These are phyloP conservation scores for Sugiyamaella grinbergsii DNA, from an alignment of 1,139 yeast genomes.

Conservation along the genomic window DNA sequence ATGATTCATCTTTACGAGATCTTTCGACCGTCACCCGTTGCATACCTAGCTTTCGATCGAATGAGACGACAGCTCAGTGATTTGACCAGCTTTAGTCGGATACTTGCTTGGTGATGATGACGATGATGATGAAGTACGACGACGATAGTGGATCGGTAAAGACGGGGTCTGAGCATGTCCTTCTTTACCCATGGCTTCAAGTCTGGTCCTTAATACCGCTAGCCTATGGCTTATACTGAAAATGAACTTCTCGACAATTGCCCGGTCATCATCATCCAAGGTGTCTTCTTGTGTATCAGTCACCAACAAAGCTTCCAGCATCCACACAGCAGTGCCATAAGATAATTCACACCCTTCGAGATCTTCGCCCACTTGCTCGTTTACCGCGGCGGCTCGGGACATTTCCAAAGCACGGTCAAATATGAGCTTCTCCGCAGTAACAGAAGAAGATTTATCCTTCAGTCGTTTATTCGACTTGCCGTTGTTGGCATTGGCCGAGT, in stretches of 20 bases:
- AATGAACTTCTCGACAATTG: conserved; percentile 67
- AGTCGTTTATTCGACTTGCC: conserved; percentile 2
- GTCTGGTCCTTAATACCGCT: conserved; percentile 33
- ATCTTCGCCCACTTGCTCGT: conserved; percentile 78
- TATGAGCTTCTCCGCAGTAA: conserved; percentile 78
- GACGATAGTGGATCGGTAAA: conserved; percentile 14
- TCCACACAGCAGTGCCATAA: conserved; percentile 92
- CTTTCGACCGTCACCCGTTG: neutral
- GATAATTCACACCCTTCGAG: conserved; percentile 80
- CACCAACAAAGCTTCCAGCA: conserved; percentile 83
- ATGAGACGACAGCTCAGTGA: conserved; percentile 19
- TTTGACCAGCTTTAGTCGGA: conserved; percentile 1
- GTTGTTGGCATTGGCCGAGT: neutral
- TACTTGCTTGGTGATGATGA: conserved; percentile 12
- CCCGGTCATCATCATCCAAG: conserved; percentile 69
- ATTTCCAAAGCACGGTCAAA: conserved; percentile 93
- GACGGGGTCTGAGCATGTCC: conserved; percentile 19
- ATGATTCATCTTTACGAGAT: conserved; percentile 7
- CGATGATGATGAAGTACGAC: conserved; percentile 15
- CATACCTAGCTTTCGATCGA: conserved; percentile 14
- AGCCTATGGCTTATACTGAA: conserved; percentile 40
- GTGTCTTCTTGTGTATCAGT: conserved; percentile 34
- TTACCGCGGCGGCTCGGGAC: conserved; percentile 86
- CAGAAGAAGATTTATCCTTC: conserved; percentile 23
- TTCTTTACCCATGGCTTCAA: conserved; percentile 25